Evolutionary conservation across 345 rosid species (phyloP).

Genomic region (Laguncularia racemosa): DNA sequence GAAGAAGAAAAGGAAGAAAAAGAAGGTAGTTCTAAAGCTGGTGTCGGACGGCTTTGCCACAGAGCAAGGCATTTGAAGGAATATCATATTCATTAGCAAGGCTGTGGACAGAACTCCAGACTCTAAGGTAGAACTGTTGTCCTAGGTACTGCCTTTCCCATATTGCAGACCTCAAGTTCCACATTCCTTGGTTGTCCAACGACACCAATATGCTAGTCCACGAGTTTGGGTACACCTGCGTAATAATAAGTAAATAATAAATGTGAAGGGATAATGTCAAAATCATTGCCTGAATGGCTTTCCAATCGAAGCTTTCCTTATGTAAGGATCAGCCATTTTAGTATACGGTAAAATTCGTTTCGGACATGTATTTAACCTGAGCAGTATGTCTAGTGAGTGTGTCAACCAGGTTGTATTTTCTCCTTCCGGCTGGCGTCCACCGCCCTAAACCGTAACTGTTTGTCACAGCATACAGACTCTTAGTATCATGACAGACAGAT

Average conservation of each 20-base stretch:
- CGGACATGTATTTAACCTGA: slow-evolving; percentile 40
- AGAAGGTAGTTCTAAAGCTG: slow-evolving; percentile 20
- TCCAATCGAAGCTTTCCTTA: not conserved
- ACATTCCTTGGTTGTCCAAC: slow-evolving; percentile 91
- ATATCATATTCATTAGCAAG: slow-evolving; percentile 63
- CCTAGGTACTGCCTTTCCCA: slow-evolving; percentile 92
- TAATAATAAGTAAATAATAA: not conserved
- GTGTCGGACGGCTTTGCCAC: slow-evolving; percentile 71
- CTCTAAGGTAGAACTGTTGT: slow-evolving; percentile 79
- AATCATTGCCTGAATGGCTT: not conserved
- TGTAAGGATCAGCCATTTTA: not conserved
- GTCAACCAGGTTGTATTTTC: slow-evolving; percentile 62
- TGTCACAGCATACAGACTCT: slow-evolving; percentile 2
- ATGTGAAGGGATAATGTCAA: not conserved
- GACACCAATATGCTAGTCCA: slow-evolving; percentile 81
- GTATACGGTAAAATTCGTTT: not conserved
- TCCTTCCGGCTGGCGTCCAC: slow-evolving; percentile 51
- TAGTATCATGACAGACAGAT: slow-evolving; percentile 4
- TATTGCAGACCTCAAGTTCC: slow-evolving; percentile 88
- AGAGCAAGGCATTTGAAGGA: slow-evolving; percentile 67
- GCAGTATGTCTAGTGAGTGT: slow-evolving; percentile 77
- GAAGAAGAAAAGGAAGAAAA: too few species aligned
- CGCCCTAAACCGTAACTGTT: slow-evolving; percentile 70
- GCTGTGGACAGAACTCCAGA: slow-evolving; percentile 51
- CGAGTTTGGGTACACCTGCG: slow-evolving; percentile 78